Base-by-base conservation (phyloP, 805 yeast species). In the Spathaspora gorwiae region DNA sequence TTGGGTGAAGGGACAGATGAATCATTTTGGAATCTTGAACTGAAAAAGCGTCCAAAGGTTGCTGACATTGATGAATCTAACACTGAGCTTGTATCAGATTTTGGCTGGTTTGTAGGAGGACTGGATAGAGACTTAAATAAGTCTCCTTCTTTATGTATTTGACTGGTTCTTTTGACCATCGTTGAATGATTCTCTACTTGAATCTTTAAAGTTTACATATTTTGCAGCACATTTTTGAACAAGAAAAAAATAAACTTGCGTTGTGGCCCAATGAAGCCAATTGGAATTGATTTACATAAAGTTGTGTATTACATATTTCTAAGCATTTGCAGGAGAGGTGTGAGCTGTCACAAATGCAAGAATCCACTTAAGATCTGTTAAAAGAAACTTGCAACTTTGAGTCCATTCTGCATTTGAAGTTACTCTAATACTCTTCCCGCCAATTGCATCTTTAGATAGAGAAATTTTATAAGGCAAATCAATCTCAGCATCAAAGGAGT, bases 391-490 rank as follows among this genome's bases (percentile, higher is more conserved):
- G 65, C 96, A 90, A 1, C 95, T 92, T 26, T 84, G 79, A 0
- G 97, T 88, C 98, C 98, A 90, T 49, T 85, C 88, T 38, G 80
- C 80, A 59, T 83, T 84, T 2, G 87, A 76, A 1, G 87, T 79
- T 1, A 88, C 75, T 39, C 82, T 70, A n/a, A 92, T 83, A 41
- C 87, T 79, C 45, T 80, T 76, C 1, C 87, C 90, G 1, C 94
- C 95, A 32, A 92, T 84, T 43, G 76, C 76, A 49, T 86, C 96
- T 7, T 73, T 75, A 26, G 55, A 59, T 6, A 54, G 19, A 1
- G 78, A 73, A 63, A 90, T 87, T 14, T 66, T 66, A 59, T 89
- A 89, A 0, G 97, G 97, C 14, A 89, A 62, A 38, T 83, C 87
- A 38, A 83, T 73, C 8, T 71, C 73, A 5, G 65, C 54, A 53